Evolutionary conservation across 805 yeast genomes (phyloP).

Genomic region (Vanderwaltozyma tropicalis): DNA sequence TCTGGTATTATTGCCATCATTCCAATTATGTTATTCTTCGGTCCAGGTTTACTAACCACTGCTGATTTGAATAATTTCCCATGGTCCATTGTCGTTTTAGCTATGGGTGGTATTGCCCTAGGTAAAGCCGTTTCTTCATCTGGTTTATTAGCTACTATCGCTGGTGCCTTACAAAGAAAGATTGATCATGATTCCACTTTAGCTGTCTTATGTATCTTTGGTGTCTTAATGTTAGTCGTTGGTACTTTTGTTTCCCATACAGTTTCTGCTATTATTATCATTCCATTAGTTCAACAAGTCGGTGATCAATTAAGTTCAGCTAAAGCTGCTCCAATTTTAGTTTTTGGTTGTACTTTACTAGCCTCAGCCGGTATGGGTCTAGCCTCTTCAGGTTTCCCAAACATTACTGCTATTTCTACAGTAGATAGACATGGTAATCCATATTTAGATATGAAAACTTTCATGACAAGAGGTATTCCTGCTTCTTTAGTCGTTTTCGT

Average conservation of each 20-base stretch:
- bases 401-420: conserved; percentile 93
- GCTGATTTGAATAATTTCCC: conserved; percentile 90
- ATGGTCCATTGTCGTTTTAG: conserved; percentile 90
- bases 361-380: conserved; percentile 95
- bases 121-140: conserved; percentile 93
- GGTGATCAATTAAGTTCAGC: conserved; percentile 63
- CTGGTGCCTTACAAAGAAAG: conserved; percentile 50
- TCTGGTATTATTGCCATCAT: conserved; percentile 86
- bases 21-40: conserved; percentile 80
- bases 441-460: conserved; percentile 69
- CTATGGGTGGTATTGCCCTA: conserved; percentile 94
- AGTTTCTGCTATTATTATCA: conserved; percentile 86
- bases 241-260: conserved; percentile 97
- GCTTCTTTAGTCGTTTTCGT: conserved; percentile 66
- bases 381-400: conserved; percentile 97
- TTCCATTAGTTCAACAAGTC: conserved; percentile 82
- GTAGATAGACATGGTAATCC: conserved; percentile 86
- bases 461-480: conserved; percentile 86
- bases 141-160: conserved; percentile 74
- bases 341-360: conserved; percentile 44
- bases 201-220: conserved; percentile 71
- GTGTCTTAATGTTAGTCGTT: conserved; percentile 67
- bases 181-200: conserved; percentile 55
- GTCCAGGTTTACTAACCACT: conserved; percentile 72
- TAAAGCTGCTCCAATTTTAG: conserved; percentile 47